phyloP scores from a whole-genome alignment of 2,329 filamentous ascomycete genomes.

The Aspergillus bombycis region DNA sequence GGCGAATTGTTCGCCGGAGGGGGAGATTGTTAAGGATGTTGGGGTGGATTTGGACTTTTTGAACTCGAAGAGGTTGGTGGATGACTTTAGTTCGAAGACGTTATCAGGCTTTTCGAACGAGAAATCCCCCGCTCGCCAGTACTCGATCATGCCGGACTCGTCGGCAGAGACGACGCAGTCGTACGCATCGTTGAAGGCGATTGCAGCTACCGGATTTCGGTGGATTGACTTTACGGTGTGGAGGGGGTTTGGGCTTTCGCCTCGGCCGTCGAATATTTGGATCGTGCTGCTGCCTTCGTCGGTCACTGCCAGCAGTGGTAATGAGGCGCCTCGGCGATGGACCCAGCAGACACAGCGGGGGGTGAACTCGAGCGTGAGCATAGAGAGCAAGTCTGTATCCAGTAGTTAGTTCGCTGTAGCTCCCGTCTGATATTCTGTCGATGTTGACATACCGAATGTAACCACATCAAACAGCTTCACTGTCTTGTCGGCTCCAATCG shows the following conservation, averaged over 20 bases:
- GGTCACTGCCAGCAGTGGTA: conserved; percentile 83
- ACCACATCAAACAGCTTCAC: conserved; percentile 66
- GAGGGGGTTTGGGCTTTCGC: conserved; percentile 74
- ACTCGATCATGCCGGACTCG: conserved; percentile 91
- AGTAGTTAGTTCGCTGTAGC: conserved; percentile 17
- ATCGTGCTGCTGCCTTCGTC: conserved; percentile 73
- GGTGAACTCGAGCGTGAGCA: conserved; percentile 74
- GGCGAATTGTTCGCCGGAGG: conserved; percentile 81
- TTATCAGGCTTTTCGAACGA: conserved; percentile 88
- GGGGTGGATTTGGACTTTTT: conserved; percentile 91
- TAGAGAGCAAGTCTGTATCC: conserved; percentile 70
- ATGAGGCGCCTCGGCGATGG: conserved; percentile 81
- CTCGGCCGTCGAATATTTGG: conserved; percentile 84
- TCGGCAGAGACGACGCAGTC: conserved; percentile 92
- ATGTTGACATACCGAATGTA: conserved; percentile 65
- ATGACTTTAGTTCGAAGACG: conserved; percentile 91
- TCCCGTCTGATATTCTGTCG: fast-evolving
- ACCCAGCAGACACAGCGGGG: conserved; percentile 90
- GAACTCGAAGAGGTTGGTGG: conserved; percentile 94
- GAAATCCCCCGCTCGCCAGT: conserved; percentile 77
- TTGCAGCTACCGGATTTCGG: conserved; percentile 75
- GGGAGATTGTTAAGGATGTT: conserved; percentile 80
- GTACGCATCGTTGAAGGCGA: conserved; percentile 85
- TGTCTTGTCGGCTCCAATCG: conserved; percentile 65
- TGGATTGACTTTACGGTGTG: conserved; percentile 82